Conservation (phyloP, 352 stramenopile species). For the Phytophthora hybrid region DNA sequence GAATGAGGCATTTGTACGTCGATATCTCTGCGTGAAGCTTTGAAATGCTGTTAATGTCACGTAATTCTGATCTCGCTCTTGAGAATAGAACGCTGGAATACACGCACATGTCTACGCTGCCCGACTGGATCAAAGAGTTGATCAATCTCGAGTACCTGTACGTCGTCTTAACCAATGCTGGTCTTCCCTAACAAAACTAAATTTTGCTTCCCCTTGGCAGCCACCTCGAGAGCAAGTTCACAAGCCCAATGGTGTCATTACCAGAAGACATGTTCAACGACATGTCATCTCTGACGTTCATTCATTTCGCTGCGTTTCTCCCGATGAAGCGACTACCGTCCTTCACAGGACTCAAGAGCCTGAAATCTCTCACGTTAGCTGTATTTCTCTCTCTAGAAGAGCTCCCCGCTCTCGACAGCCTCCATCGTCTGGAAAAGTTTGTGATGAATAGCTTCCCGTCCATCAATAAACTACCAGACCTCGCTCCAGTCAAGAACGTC, state of each 20-base stretch:
- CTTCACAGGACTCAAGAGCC: neutral
- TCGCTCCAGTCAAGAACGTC: too few species aligned
- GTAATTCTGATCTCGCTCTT: neutral
- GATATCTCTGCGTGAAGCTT: neutral
- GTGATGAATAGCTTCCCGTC: conserved; percentile 8
- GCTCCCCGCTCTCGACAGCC: conserved; percentile 16
- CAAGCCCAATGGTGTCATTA: neutral
- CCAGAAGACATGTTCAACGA: conserved; percentile 3
- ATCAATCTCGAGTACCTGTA: conserved; percentile 1
- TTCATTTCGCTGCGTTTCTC: neutral
- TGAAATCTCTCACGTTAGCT: conserved; percentile 3
- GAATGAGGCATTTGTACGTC: conserved; percentile 19
- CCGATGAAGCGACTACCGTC: neutral
- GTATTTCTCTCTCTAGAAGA: conserved; percentile 11
- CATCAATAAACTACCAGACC: conserved; percentile 18
- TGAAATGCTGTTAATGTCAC: neutral
- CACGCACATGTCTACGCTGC: neutral
- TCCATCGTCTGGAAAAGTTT: conserved; percentile 25
- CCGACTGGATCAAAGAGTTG: neutral
- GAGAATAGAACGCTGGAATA: neutral
- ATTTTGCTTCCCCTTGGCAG: neutral
- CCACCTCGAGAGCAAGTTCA: neutral
- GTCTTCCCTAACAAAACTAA: neutral
- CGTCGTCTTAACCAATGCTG: neutral
- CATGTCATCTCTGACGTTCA: neutral